A percentile compares a stretch with the other conserved stretches of the same genome.
These are phyloP conservation scores for Daldinia concentrica DNA, from an alignment of 495 filamentous ascomycete species.

Conservation along the genomic window DNA sequence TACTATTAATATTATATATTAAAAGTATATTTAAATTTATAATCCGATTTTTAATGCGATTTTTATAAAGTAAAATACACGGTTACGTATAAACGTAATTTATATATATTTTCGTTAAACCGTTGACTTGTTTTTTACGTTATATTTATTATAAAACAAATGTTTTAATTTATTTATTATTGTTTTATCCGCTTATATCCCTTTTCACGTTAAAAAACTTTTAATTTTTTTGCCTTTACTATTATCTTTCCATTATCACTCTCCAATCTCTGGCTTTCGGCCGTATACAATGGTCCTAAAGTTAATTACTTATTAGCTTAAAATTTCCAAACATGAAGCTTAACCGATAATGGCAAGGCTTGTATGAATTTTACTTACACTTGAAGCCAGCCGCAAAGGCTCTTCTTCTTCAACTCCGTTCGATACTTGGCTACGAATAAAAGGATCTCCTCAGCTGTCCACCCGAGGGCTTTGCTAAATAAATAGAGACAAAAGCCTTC, in stretches of 20 bases:
- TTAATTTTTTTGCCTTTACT: too few relatives aligned
- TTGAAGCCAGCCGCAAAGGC: slow-evolving; percentile 17
- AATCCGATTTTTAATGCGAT: too few relatives aligned
- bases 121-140: too few relatives aligned
- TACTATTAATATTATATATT: too few relatives aligned
- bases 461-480: slow-evolving; percentile 13
- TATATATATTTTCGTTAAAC: too few relatives aligned
- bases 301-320: not conserved
- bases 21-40: too few relatives aligned
- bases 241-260: not conserved
- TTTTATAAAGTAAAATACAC: too few relatives aligned
- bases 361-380: not conserved
- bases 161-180: too few relatives aligned
- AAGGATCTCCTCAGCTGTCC: slow-evolving; percentile 16
- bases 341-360: not conserved
- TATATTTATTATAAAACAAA: too few relatives aligned
- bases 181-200: too few relatives aligned
- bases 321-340: not conserved
- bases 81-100: too few relatives aligned
- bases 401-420: slow-evolving; percentile 22
- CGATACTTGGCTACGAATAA: slow-evolving; percentile 15
- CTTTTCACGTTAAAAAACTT: too few relatives aligned
- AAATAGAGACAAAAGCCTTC: slow-evolving; percentile 20
- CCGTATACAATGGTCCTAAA: not conserved
- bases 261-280: not conserved